These are phyloP conservation scores for Pythium folliculosum DNA, from an alignment of 352 stramenopile species.

Conservation along the genomic window DNA sequence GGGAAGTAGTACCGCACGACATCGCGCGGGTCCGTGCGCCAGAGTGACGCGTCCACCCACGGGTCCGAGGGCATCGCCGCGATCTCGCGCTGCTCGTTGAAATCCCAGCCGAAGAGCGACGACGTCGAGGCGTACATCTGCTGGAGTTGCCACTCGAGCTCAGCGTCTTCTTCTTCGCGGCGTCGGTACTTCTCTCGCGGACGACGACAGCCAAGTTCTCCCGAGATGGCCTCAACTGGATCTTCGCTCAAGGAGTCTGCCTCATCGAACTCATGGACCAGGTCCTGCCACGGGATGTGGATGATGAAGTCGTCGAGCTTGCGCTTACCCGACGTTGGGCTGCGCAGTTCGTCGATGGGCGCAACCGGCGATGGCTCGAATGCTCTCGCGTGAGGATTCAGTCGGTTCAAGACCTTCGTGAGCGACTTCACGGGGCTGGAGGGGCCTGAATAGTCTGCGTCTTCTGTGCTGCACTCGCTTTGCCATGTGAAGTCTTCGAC, in stretches of 20 bases:
- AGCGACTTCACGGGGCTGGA: constrained; percentile 20
- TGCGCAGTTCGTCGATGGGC: constrained; percentile 15
- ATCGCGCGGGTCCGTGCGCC: constrained; percentile 64
- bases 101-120: constrained; percentile 78
- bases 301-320: constrained; percentile 79
- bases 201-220: constrained; percentile 19
- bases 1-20: constrained; percentile 62
- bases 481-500: constrained; percentile 16
- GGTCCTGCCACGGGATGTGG: constrained; percentile 34
- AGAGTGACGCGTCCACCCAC: constrained; percentile 58
- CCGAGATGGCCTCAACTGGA: background rate
- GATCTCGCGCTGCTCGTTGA: constrained; percentile 57
- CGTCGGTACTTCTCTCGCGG: constrained; percentile 32
- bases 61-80: constrained; percentile 24
- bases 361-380: constrained; percentile 44
- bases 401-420: constrained; percentile 13
- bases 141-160: constrained; percentile 70
- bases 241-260: background rate
- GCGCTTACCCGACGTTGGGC: constrained; percentile 44
- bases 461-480: constrained; percentile 28
- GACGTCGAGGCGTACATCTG: constrained; percentile 76
- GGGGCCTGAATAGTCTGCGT: constrained; percentile 24
- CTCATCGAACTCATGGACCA: constrained; percentile 11
- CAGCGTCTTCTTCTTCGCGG: constrained; percentile 51
- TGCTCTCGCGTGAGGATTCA: constrained; percentile 63